Evolutionary conservation across 192 early-diverging fungal species (phyloP).

Genomic region (Linnemannia elongata): DNA sequence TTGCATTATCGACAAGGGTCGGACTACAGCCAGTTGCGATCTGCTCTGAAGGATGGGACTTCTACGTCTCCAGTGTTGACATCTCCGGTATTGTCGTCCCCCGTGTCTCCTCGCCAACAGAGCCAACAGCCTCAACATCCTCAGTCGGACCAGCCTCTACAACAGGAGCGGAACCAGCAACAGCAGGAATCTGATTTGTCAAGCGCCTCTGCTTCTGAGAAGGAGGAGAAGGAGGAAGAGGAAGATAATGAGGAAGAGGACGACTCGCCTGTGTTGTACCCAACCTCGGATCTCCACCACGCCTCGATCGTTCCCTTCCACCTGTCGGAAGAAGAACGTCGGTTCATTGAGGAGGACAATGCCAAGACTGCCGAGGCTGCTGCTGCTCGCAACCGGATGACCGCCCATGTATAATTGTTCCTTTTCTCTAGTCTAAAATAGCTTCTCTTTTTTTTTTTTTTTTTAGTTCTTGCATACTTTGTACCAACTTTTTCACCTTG

Average conservation of each 20-base stretch:
- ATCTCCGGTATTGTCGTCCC: background rate
- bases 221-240: background rate
- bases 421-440: background rate
- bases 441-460: background rate
- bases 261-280: conserved; percentile 36
- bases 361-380: conserved; percentile 35
- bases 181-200: background rate
- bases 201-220: background rate
- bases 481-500: background rate
- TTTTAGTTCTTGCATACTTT: background rate
- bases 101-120: background rate
- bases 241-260: background rate
- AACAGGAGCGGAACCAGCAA: background rate
- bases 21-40: conserved; percentile 33
- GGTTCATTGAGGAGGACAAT: conserved; percentile 52
- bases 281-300: conserved; percentile 40
- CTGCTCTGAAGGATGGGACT: conserved; percentile 7
- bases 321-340: conserved; percentile 49
- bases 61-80: background rate
- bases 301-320: conserved; percentile 35
- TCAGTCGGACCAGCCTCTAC: no score
- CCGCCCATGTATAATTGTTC: background rate
- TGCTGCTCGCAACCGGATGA: background rate
- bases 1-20: conserved; percentile 10
- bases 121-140: background rate